Base-by-base conservation (phyloP, 768 basidiomycete species). In the Mycena filopes region DNA sequence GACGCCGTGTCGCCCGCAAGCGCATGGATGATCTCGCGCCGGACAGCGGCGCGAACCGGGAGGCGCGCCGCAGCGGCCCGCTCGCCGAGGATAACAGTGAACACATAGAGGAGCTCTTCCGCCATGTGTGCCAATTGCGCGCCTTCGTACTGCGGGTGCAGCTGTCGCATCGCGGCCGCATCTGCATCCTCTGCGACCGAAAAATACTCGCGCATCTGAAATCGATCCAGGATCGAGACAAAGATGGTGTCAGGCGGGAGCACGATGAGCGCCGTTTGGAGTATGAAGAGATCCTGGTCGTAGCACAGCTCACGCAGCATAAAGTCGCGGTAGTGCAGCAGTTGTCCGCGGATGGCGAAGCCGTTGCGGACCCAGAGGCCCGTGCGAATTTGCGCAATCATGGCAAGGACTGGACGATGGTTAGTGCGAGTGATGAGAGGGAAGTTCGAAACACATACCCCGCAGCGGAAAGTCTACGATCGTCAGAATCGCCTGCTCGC, bases 351-450 rank as follows among this genome's bases (percentile, higher is more conserved):
- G 70, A 99, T 96, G 18, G 92, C 92, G 72, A 96, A 94, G 4
- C 98, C 98, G 71, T 99, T 99, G 57, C 97, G 92, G 10, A 98
- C 96, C 98, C 98, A 99, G 5, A 99, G 84, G 0, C 96, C 96
- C 0, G 94, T 92, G 26, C 96, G 89, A 54, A 98, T 95, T 75
- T 99, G 98, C 0, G 96, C 95, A 47, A 97, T 90, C 90, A 96
- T 95, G 1, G 90, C 87, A 28, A 96, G 81, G 8, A 94, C 95
- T 96, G n/a, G 31, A 18, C 31, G 26, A 63, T 23, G 65, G 47
- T 45, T 40, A 45, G 20, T 56, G 58, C 33, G n/a, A 50, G 20
- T 29, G 40, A 12, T 21, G 25, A 38, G 28, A 48, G 5, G 18
- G 55, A 23, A 4, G 5, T 6, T 11, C 25, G 9, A 49, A 43